phyloP scores from a whole-genome alignment of 495 filamentous ascomycete genomes.

The Aspergillus affinis region DNA sequence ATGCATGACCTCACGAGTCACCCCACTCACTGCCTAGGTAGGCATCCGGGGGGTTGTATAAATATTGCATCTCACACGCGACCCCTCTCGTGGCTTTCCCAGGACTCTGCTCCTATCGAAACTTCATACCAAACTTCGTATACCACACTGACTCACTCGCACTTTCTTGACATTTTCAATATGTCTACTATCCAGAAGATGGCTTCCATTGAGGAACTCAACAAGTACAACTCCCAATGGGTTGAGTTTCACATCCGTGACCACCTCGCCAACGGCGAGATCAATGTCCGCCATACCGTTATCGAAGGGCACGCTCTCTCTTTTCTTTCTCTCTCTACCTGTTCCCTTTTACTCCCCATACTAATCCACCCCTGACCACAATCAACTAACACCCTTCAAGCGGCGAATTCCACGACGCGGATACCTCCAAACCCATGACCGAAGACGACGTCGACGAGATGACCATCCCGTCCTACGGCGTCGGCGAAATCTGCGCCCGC shows the following conservation, averaged over 20 bases:
- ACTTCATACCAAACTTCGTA: too few relatives aligned
- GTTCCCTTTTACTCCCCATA: too few relatives aligned
- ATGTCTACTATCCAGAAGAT: not conserved
- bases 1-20: not conserved
- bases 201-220: not conserved
- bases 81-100: not conserved
- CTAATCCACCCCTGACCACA: not conserved
- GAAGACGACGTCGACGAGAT: slow-evolving; percentile 40
- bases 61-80: not conserved
- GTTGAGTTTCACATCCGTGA: slow-evolving; percentile 41
- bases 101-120: not conserved
- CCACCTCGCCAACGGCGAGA: slow-evolving; percentile 32
- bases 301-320: slow-evolving; percentile 29
- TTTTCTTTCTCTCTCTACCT: not conserved
- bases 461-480: slow-evolving; percentile 29
- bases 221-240: slow-evolving; percentile 28
- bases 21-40: not conserved
- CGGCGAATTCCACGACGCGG: slow-evolving; percentile 34
- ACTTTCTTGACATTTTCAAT: not conserved
- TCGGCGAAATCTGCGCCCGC: slow-evolving; percentile 38
- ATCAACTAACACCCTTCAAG: slow-evolving; percentile 19
- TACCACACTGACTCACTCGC: not conserved
- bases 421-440: slow-evolving; percentile 30
- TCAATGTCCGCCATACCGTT: slow-evolving; percentile 33
- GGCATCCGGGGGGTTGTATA: not conserved